Conservation (phyloP, 352 stramenopile genomes). For the Globisporangium paroecandrum region DNA sequence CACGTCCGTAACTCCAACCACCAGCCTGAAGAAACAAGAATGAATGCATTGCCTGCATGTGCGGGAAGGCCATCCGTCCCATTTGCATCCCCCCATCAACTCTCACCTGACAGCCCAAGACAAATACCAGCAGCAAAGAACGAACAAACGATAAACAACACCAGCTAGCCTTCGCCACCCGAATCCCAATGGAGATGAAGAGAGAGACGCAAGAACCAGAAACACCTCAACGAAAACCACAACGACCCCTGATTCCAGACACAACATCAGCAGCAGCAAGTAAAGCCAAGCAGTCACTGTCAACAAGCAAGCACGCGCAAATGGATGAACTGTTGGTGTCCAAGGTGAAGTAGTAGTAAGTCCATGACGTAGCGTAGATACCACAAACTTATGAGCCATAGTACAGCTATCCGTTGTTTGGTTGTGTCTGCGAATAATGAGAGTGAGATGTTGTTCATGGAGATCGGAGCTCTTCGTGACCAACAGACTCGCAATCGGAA, state of each 20-base stretch:
- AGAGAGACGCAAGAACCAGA: neutral
- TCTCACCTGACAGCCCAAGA: neutral
- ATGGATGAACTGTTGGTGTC: neutral
- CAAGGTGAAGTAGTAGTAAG: neutral
- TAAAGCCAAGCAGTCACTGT: neutral
- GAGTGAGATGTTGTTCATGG: constrained; percentile 5
- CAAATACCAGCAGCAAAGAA: neutral
- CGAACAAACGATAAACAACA: neutral
- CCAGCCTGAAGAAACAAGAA: constrained; percentile 10
- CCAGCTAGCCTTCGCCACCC: neutral
- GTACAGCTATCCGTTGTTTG: neutral
- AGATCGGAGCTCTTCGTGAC: constrained; percentile 11
- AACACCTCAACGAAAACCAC: neutral
- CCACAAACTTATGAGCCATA: neutral
- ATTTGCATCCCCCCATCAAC: neutral
- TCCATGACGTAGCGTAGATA: neutral
- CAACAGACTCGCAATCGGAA: neutral
- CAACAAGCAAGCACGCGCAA: neutral
- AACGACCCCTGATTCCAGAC: neutral
- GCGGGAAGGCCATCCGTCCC: neutral
- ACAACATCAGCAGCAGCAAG: neutral
- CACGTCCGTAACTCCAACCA: neutral
- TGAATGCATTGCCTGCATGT: constrained; percentile 3
- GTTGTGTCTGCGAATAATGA: neutral
- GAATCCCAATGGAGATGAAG: neutral